Base-by-base conservation (phyloP, 2,329 filamentous ascomycete species). In the Beauveria scarabaeidicola region DNA sequence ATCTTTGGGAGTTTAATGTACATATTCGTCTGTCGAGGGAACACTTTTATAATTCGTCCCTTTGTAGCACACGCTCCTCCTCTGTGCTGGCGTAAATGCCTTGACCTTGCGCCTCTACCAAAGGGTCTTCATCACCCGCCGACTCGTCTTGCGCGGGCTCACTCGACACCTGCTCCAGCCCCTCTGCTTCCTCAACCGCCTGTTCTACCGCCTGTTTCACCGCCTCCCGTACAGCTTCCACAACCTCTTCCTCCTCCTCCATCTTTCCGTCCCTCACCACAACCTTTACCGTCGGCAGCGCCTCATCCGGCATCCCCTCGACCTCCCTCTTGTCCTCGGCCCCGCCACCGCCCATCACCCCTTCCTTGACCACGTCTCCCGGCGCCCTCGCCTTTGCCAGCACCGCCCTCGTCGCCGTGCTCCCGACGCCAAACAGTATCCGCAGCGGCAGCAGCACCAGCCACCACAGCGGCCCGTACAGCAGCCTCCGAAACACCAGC, bases 381-480 rank as follows among this genome's bases (percentile, higher is more conserved):
- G 15, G 65, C 65, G 66, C 63, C 1, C 62, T 61, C 40, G 70
- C 66, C 2, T 69, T 66, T 23, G 72, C 62, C 55, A 82, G 77
- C 15, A 86, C 73, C 1, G 75, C 78, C 36, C 78, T 77, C 23
- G 88, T 73, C 3, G 86, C 74, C 17, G 79, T 78, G 61, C 86
- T 77, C 15, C 81, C 71, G 56, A 83, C 71, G 29, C 81, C 84
- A 67, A 87, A 87, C 11, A 87, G 63, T 21, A 89, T 71, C 66
- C 86, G 85, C n/a, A 93, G 66, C 1, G 93, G 93, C 60, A 94
- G 77, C 83, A 89, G 93, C 25, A 97, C 73, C 23, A 97, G 78
- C 89, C 91, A 94, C 87, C 90, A 95, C 60, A 90, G 73, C 1
- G 94, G 94, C 0, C 94, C 93, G 75, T 95, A 99, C 8, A 99